phyloP scores from a whole-genome alignment of 2,329 filamentous ascomycete genomes.

The Aurifilum marmelostoma region DNA sequence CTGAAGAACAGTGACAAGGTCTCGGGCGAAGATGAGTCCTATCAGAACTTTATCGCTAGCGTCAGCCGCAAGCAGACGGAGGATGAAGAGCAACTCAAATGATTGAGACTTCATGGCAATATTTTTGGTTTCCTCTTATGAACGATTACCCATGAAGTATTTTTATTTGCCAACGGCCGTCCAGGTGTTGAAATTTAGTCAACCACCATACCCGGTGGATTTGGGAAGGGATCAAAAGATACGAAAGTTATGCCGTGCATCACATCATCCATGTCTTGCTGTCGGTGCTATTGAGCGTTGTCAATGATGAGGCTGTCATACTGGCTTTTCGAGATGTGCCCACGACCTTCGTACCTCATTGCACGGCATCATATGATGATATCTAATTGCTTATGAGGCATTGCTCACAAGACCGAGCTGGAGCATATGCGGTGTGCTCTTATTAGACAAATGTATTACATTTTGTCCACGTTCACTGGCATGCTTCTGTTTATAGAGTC shows the following conservation, averaged over 20 bases:
- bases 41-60: conserved; percentile 29
- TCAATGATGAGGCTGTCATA: background rate
- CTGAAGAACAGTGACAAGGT: conserved; percentile 17
- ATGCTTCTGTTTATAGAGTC: background rate
- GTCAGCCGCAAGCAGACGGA: conserved; percentile 26
- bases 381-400: too few species aligned
- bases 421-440: too few species aligned
- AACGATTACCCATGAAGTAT: background rate
- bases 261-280: background rate
- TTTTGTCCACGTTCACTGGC: too few species aligned
- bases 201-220: background rate
- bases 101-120: background rate
- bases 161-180: background rate
- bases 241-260: background rate
- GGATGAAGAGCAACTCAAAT: conserved; percentile 9
- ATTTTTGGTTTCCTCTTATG: background rate
- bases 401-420: too few species aligned
- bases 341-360: too few species aligned
- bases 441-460: too few species aligned
- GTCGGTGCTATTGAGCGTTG: background rate
- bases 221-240: background rate
- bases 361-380: too few species aligned
- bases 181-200: background rate
- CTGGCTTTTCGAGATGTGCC: too few species aligned
- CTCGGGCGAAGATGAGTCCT: conserved; percentile 25